Percentiles rank a stretch among this genome's conserved stretches.
Evolutionary conservation across 495 filamentous ascomycete genomes (phyloP).

Genomic region (Beverwykella pulmonaria): DNA sequence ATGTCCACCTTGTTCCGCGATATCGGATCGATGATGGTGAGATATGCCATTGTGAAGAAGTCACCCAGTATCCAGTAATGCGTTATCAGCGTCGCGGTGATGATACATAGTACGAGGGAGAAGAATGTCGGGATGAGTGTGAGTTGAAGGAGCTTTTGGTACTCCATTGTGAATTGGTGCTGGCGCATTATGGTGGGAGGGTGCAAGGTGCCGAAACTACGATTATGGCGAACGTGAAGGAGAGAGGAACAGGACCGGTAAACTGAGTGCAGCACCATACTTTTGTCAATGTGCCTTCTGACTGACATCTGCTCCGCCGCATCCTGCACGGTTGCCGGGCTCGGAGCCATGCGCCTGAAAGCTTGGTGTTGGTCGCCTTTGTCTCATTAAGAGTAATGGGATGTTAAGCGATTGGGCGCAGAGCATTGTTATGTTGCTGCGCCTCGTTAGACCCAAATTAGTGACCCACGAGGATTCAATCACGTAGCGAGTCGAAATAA

Average conservation of each 20-base stretch:
- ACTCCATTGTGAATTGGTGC: neutral
- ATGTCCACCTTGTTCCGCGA: neutral
- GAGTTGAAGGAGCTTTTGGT: neutral
- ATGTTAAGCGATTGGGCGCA: neutral
- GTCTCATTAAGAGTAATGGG: neutral
- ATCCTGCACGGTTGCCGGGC: neutral
- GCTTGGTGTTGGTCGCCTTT: neutral
- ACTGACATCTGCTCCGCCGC: neutral
- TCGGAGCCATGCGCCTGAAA: neutral
- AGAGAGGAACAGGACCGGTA: neutral
- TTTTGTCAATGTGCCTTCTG: neutral
- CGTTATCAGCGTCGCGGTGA: neutral
- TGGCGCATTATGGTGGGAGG: neutral
- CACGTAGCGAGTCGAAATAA: neutral
- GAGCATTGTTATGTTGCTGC: neutral
- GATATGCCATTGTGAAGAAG: neutral
- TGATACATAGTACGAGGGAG: neutral
- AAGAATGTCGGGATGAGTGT: neutral
- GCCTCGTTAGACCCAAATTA: neutral
- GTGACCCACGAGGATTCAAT: neutral
- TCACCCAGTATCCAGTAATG: constrained; percentile 5
- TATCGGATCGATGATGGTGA: neutral
- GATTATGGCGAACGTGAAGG: neutral
- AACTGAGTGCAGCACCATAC: neutral
- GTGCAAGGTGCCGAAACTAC: neutral